phyloP scores from a whole-genome alignment of 2,329 filamentous ascomycete genomes.

The Aspergillus piperis region DNA sequence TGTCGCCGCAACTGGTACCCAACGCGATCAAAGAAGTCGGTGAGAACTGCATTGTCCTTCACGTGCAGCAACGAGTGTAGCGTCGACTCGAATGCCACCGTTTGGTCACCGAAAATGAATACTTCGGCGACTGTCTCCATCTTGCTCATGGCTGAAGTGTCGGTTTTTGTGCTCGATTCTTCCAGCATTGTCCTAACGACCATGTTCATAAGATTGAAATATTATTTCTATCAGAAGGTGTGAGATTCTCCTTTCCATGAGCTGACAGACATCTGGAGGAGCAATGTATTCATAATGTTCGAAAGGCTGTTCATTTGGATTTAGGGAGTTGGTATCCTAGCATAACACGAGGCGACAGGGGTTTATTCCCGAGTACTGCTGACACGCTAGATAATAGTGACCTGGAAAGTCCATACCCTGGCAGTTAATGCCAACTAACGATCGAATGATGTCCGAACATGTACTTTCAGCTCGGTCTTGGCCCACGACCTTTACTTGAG shows the following conservation, averaged over 20 bases:
- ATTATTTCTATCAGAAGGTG: background rate
- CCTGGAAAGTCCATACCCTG: background rate
- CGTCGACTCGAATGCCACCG: constrained; percentile 3
- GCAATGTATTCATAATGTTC: background rate
- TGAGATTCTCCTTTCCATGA: background rate
- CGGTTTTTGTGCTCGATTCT: background rate
- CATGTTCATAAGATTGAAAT: constrained; percentile 18
- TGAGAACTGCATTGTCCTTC: constrained; percentile 9
- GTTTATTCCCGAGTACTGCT: background rate
- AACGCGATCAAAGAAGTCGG: constrained; percentile 10
- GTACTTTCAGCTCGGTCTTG: background rate
- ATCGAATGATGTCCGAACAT: no score
- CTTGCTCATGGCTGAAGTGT: background rate
- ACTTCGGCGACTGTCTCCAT: background rate
- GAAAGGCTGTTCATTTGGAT: background rate
- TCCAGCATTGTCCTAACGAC: constrained; percentile 1
- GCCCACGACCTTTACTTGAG: background rate
- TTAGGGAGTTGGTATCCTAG: background rate
- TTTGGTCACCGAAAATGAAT: constrained; percentile 12
- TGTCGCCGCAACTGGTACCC: constrained; percentile 4
- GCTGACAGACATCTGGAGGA: background rate
- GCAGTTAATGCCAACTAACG: background rate
- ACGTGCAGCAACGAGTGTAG: constrained; percentile 5
- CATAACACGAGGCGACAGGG: background rate
- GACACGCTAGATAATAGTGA: background rate